Evolutionary conservation across 129 eudicot species (phyloP), one percentile per base, ranked within the genome.

Genomic region (Lonicera japonica): DNA sequence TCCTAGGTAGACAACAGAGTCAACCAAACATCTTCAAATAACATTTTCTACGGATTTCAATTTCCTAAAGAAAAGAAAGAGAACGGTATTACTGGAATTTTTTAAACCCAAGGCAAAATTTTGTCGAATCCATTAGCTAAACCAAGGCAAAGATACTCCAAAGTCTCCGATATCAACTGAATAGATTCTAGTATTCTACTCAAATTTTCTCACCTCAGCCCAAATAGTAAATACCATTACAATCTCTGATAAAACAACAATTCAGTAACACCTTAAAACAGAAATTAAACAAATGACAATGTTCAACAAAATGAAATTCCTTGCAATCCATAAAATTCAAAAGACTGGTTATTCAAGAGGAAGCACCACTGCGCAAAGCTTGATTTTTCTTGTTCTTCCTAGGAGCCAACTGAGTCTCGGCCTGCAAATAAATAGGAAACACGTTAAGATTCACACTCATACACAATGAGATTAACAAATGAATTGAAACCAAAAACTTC

Each of bases 341-440:
- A 3, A 24, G 17, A 23, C 54, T 20, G 21, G 17, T 64, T 11
- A 62, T 25, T 65, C 45, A 69, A 56, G 70, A 70, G 25, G 70
- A 66, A 38, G 75, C 71, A 50, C 72, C 70, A 17, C 65, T 69
- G 53, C 68, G 67, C 22, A 75, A 50, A 40, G 46, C 75, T 40
- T 69, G 74, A 48, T 64, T 69, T 56, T 58, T 68, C 73, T 61
- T 71, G 52, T 39, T 63, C 62, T 72, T 77, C 70, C 83, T 69
- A 21, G 83, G 58, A 25, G 83, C 79, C 58, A 78, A 46, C 68
- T 78, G 83, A 55, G 71, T 73, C 60, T 78, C 83, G 1, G 79
- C 70, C 83, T 78, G 75, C 71, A 72, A 23, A 43, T 11, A 4
- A 10, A 43, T 4, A 43, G 2, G 36, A 43, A 43, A 8, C 50